Evolutionary conservation across 2,329 filamentous ascomycete species (phyloP), one percentile per base, ranked within the genome.

Genomic region (Aspergillaceae sp.): DNA sequence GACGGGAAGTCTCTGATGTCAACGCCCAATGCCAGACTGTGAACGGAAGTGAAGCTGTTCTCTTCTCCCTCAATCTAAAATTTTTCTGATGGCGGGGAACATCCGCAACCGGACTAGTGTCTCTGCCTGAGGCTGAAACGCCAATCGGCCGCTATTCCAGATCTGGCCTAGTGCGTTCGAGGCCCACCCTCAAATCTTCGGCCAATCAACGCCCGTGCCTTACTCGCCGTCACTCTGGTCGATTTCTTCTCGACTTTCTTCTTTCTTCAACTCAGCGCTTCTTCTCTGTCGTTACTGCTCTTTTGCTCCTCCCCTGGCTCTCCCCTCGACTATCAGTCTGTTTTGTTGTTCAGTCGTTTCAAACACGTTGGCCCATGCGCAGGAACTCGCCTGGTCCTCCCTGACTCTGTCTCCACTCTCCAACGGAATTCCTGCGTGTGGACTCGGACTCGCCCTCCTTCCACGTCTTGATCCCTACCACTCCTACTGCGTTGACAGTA

Each of bases 1-100:
- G 7, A 38, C 10, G 19, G 34, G n/a, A 36, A 7, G 4, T 36
- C 34, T 38, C 5, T 4, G 27, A 28, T 26, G 26, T 28, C 7
- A 19, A 38, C 11, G 1, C 26, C 5, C 7, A 11, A 45, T 8
- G 26, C 9, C 3, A 41, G 5, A 32, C 27, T 6, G 10, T 29
- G n/a, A 32, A 41, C 27, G 11, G 11, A 28, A 28, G 30, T 30
- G 41, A 34, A 28, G n/a, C 8, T 28, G 36, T 46, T 45, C 43
- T 40, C 19, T 41, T 46, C 8, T 40, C 29, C 40, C 42, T 48
- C 42, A 38, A 45, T 33, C 10, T 9, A 36, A 34, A 34, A 8
- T 51, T 52, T 50, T 51, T 47, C 49, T 49, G 41, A 48, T 36
- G 41, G 46, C 45, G 47, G 47, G 52, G 49, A 51, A 42, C 30